A percentile compares a stretch with the other conserved stretches of the same genome.
Evolutionary conservation across 805 yeast species (phyloP).

Genomic region (Hanseniaspora occidentalis): DNA sequence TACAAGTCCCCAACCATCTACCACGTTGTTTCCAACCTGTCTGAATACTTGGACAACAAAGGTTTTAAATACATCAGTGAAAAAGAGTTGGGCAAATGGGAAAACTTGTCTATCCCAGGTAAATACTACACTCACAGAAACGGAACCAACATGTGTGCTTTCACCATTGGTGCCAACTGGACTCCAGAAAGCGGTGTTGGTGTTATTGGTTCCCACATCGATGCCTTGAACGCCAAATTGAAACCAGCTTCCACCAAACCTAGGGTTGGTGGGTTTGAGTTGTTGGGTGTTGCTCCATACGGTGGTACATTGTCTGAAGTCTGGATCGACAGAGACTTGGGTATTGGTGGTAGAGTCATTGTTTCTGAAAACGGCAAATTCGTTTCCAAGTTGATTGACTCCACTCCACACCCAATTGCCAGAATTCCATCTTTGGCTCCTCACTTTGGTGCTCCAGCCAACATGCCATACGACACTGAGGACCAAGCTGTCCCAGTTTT

Average conservation of each 20-base stretch:
- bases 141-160: slow-evolving; percentile 58
- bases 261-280: slow-evolving; percentile 59
- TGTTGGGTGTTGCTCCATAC: slow-evolving; percentile 76
- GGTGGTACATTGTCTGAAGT: slow-evolving; percentile 52
- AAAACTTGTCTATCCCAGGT: slow-evolving; percentile 27
- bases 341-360: slow-evolving; percentile 62
- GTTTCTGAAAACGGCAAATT: slow-evolving; percentile 34
- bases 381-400: slow-evolving; percentile 35
- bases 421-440: slow-evolving; percentile 79
- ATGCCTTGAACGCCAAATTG: slow-evolving; percentile 52
- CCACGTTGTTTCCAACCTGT: slow-evolving; percentile 51
- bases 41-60: slow-evolving; percentile 33
- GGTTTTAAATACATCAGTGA: slow-evolving; percentile 63
- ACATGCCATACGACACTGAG: slow-evolving; percentile 65
- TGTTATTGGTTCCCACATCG: slow-evolving; percentile 63
- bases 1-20: slow-evolving; percentile 60
- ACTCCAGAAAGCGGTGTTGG: slow-evolving; percentile 54
- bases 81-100: slow-evolving; percentile 29
- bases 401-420: slow-evolving; percentile 61
- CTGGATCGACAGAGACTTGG: slow-evolving; percentile 83
- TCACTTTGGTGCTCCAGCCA: slow-evolving; percentile 64
- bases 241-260: slow-evolving; percentile 59
- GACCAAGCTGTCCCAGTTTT: slow-evolving; percentile 69
- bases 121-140: slow-evolving; percentile 57
- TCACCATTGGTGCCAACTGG: slow-evolving; percentile 57